These are phyloP conservation scores for Rhizomucor pusillus DNA, from an alignment of 371 early-diverging fungal genomes.

Conservation along the genomic window DNA sequence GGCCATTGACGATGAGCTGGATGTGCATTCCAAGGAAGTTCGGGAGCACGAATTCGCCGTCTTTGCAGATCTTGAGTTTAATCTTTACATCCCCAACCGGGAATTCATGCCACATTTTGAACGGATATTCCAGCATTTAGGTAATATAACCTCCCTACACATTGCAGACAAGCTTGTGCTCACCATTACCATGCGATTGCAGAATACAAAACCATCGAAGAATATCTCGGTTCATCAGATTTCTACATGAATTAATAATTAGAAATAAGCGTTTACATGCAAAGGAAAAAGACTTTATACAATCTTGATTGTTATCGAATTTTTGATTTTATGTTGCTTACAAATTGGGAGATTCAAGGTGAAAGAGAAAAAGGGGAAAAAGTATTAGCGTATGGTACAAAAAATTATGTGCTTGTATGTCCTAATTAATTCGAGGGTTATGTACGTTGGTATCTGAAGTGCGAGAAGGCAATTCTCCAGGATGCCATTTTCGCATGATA, in stretches of 20 bases:
- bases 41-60: conserved; percentile 83
- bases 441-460: not conserved
- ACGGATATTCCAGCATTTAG: conserved; percentile 56
- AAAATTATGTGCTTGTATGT: too few species aligned
- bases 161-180: too few species aligned
- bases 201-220: conserved; percentile 50
- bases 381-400: not conserved
- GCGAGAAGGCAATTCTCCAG: not conserved
- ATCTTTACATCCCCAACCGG: conserved; percentile 71
- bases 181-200: not conserved
- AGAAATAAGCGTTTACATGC: not conserved
- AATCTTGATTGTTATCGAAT: too few species aligned
- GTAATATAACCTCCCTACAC: conserved; percentile 7
- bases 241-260: conserved; percentile 27
- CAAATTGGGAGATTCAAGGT: not conserved
- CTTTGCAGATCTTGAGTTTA: conserved; percentile 85
- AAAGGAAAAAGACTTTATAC: not conserved
- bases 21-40: conserved; percentile 76
- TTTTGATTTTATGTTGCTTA: not conserved
- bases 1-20: conserved; percentile 55
- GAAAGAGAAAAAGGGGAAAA: not conserved
- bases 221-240: conserved; percentile 48
- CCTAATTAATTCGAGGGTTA: not conserved
- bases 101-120: conserved; percentile 90
- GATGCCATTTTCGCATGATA: too few species aligned